These are phyloP conservation scores for Heliocybe sulcata DNA, from an alignment of 1,284 basidiomycete species.

Conservation along the genomic window DNA sequence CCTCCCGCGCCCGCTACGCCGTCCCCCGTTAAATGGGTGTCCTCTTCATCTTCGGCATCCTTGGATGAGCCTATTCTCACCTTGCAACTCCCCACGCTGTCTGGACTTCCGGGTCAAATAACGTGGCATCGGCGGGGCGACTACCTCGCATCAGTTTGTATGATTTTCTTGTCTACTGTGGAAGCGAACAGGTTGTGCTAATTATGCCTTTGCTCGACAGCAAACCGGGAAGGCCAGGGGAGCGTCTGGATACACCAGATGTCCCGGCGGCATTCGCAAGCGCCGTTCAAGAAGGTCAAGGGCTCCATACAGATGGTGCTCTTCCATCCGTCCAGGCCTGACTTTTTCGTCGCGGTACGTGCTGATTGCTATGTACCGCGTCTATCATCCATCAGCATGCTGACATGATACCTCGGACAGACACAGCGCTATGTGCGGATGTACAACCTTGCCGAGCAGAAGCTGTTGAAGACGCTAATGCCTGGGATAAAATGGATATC, in stretches of 20 bases:
- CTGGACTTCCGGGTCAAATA: slow-evolving; percentile 80
- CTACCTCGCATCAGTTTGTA: slow-evolving; percentile 90
- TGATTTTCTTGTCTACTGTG: slow-evolving; percentile 23
- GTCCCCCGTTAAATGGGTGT: slow-evolving; percentile 66
- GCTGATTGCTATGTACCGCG: background rate
- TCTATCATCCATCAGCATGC: background rate
- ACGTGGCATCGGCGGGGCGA: slow-evolving; percentile 95
- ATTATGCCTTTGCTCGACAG: slow-evolving; percentile 23
- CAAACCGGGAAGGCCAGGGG: slow-evolving; percentile 55
- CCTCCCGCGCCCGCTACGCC: slow-evolving; percentile 51
- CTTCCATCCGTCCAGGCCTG: slow-evolving; percentile 93
- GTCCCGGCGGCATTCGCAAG: slow-evolving; percentile 90
- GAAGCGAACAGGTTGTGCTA: background rate
- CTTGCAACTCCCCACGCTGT: slow-evolving; percentile 51
- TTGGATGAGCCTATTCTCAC: slow-evolving; percentile 53
- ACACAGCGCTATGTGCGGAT: slow-evolving; percentile 95
- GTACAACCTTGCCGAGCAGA: slow-evolving; percentile 94
- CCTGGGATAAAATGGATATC: slow-evolving; percentile 98
- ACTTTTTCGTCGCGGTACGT: slow-evolving; percentile 95
- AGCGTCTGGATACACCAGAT: slow-evolving; percentile 94
- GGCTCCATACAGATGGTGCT: slow-evolving; percentile 86
- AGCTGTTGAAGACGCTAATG: slow-evolving; percentile 85
- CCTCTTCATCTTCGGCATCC: slow-evolving; percentile 35
- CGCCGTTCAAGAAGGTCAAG: slow-evolving; percentile 93
- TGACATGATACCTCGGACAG: slow-evolving; percentile 26